A percentile compares a stretch with the other conserved stretches of the same genome.
Conservation (phyloP, 2,329 filamentous ascomycete genomes). For the Fusarium chuoi region DNA sequence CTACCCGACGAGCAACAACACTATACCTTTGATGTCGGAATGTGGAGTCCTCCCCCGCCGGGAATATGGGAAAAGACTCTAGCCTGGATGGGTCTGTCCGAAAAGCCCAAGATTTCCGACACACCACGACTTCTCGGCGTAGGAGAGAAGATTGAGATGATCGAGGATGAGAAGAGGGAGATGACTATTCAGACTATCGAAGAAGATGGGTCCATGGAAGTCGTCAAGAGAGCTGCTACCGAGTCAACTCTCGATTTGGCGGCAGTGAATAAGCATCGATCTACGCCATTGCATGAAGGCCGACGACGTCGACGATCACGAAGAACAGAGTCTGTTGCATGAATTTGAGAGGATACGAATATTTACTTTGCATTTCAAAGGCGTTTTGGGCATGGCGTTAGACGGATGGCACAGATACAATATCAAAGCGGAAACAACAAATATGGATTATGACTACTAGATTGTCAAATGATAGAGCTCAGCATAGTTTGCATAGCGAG, state of each 20-base stretch:
- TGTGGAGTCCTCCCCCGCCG: slow-evolving; percentile 46
- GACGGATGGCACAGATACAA: not conserved
- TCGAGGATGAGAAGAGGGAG: slow-evolving; percentile 16
- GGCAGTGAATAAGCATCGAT: slow-evolving; percentile 15
- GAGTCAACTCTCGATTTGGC: slow-evolving; percentile 16
- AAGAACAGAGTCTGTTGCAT: not conserved
- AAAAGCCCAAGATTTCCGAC: slow-evolving; percentile 28
- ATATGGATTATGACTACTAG: slow-evolving; percentile 2
- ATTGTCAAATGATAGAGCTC: slow-evolving; percentile 3
- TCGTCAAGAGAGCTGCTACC: slow-evolving; percentile 5
- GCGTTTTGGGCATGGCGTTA: slow-evolving; percentile 4
- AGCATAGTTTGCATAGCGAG: not conserved
- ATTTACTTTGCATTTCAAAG: not conserved
- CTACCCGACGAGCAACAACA: slow-evolving; percentile 49
- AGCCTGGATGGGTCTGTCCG: slow-evolving; percentile 42
- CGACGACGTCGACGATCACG: slow-evolving; percentile 13
- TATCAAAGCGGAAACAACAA: slow-evolving; percentile 1
- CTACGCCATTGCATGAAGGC: slow-evolving; percentile 20
- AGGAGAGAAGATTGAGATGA: slow-evolving; percentile 15
- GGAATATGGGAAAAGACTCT: slow-evolving; percentile 44
- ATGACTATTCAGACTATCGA: not conserved
- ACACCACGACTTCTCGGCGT: slow-evolving; percentile 43
- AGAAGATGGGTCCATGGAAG: slow-evolving; percentile 2
- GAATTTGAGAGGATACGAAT: not conserved
- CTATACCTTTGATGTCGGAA: slow-evolving; percentile 48